Evolutionary conservation across 495 filamentous ascomycete species (phyloP).

Genomic region (Aspergillus taichungensis): DNA sequence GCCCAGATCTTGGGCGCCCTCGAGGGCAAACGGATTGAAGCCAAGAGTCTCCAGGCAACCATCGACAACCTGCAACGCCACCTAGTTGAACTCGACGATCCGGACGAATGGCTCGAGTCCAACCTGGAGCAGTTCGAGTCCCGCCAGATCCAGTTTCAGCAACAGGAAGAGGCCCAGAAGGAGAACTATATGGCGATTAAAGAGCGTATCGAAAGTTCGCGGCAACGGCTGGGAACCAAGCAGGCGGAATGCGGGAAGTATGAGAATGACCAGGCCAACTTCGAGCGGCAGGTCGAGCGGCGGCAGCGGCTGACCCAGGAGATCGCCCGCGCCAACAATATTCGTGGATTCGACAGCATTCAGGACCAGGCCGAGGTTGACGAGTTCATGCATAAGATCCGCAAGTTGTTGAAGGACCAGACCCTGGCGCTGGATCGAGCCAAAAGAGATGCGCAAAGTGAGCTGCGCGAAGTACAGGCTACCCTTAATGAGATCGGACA

Average conservation of each 20-base stretch:
- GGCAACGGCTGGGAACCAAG: slow-evolving; percentile 55
- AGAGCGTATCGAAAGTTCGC: slow-evolving; percentile 48
- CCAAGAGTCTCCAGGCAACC: slow-evolving; percentile 51
- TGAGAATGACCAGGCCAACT: slow-evolving; percentile 77
- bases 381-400: slow-evolving; percentile 68
- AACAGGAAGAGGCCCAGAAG: slow-evolving; percentile 53
- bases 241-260: slow-evolving; percentile 75
- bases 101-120: slow-evolving; percentile 67
- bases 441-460: slow-evolving; percentile 61
- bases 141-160: slow-evolving; percentile 52
- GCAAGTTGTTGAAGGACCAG: slow-evolving; percentile 68
- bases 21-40: slow-evolving; percentile 64
- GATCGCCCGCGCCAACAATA: slow-evolving; percentile 65
- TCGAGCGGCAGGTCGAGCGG: slow-evolving; percentile 64
- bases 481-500: slow-evolving; percentile 60
- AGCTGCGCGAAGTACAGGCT: slow-evolving; percentile 56
- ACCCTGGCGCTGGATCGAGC: slow-evolving; percentile 63
- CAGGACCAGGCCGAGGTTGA: slow-evolving; percentile 64
- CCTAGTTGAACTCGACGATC: slow-evolving; percentile 65
- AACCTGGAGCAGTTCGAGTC: slow-evolving; percentile 77
- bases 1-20: slow-evolving; percentile 59
- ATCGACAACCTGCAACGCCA: slow-evolving; percentile 59
- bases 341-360: slow-evolving; percentile 74
- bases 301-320: slow-evolving; percentile 69
- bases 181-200: slow-evolving; percentile 54